Percentiles rank a stretch among this genome's conserved stretches.
Conservation (phyloP, 2,329 filamentous ascomycete species). For the Verticillium dahliae region DNA sequence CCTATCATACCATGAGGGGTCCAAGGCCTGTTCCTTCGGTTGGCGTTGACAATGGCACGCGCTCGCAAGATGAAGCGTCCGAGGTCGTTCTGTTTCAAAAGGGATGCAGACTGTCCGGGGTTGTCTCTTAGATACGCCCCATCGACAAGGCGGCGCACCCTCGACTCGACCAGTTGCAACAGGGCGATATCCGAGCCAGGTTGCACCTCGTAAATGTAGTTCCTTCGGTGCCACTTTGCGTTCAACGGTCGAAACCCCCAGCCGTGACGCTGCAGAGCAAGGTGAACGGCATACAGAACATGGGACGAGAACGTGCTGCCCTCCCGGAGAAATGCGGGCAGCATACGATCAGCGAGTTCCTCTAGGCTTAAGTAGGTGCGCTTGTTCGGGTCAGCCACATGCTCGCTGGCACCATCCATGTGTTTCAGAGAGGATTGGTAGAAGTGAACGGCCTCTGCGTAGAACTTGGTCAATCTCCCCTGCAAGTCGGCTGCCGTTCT, state of each 20-base stretch:
- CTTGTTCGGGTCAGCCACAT: constrained; percentile 28
- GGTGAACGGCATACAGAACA: constrained; percentile 64
- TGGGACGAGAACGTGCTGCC: constrained; percentile 33
- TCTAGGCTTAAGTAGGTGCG: constrained; percentile 42
- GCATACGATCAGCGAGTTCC: constrained; percentile 40
- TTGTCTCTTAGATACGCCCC: constrained; percentile 13
- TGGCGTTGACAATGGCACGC: constrained; percentile 41
- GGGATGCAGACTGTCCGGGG: constrained; percentile 3
- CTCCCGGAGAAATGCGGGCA: constrained; percentile 27
- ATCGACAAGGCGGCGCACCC: constrained; percentile 49
- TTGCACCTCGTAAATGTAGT: constrained; percentile 34
- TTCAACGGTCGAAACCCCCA: constrained; percentile 51
- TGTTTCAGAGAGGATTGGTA: constrained; percentile 40
- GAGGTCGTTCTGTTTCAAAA: constrained; percentile 23
- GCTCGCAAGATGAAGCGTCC: constrained; percentile 43
- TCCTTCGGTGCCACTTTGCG: constrained; percentile 19
- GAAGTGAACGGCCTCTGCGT: constrained; percentile 30
- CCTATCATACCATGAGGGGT: constrained; percentile 44
- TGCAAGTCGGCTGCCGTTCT: constrained; percentile 27
- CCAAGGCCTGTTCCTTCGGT: constrained; percentile 40
- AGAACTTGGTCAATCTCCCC: constrained; percentile 40
- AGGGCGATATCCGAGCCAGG: constrained; percentile 35
- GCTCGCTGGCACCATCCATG: constrained; percentile 37
- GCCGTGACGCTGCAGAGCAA: constrained; percentile 53
- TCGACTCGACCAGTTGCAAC: constrained; percentile 41